Conservation (phyloP, 257 asterid genomes). For the Jaltomata sinuosa region DNA sequence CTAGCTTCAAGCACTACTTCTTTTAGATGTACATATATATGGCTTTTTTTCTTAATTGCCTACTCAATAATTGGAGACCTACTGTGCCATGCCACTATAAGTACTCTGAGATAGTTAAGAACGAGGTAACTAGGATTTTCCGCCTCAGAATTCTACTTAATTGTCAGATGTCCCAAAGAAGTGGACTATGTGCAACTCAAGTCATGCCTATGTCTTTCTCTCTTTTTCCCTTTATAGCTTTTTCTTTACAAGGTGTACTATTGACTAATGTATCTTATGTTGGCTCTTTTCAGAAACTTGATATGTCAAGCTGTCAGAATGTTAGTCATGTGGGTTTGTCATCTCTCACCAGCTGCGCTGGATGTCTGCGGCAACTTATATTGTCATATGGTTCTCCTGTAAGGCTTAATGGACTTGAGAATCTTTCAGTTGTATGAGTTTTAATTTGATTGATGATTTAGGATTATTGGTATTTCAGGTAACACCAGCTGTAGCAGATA, state of each 20-base stretch:
- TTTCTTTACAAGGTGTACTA: not conserved
- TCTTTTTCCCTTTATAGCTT: not conserved
- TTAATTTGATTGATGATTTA: not conserved
- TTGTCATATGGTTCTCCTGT: conserved; percentile 69
- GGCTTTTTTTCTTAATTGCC: not conserved
- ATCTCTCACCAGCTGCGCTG: conserved; percentile 55
- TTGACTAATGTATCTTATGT: not conserved
- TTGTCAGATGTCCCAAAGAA: not conserved
- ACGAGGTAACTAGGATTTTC: not conserved
- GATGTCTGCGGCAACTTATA: conserved; percentile 52
- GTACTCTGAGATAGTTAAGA: not conserved
- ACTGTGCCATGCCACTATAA: not conserved
- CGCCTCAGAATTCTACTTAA: not conserved
- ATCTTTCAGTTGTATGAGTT: not conserved
- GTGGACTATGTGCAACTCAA: not conserved
- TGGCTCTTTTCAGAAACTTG: conserved; percentile 57
- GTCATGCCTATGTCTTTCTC: not conserved
- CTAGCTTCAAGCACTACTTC: not conserved
- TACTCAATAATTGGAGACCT: not conserved
- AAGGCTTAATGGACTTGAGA: conserved; percentile 11
- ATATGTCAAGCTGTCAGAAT: conserved; percentile 85
- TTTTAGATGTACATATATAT: not conserved
- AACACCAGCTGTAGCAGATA: conserved; percentile 63
- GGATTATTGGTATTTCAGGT: conserved; percentile 38
- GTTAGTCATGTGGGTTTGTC: conserved; percentile 73